Base-by-base conservation (phyloP, 2,329 filamentous ascomycete species). In the Phaeoacremonium minimum region DNA sequence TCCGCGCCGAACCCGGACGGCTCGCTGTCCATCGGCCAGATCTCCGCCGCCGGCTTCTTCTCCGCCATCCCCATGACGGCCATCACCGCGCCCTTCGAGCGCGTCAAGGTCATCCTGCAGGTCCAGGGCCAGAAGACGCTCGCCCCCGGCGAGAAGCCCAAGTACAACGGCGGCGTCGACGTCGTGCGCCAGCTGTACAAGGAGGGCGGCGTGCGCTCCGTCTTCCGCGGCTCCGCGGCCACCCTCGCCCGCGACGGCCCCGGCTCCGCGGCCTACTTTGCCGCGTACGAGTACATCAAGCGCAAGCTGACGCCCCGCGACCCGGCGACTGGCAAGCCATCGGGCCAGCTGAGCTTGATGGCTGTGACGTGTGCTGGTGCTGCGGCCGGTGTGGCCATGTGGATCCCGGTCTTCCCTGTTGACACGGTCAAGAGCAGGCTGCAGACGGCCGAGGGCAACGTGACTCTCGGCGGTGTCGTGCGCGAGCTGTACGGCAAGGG, bases 71-170 rank as follows among this genome's bases (percentile, higher is more conserved):
- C 93, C 54, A 95, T 95, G 88, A 98, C 93, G 4, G 67, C 87
- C 63, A 96, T 98, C 69, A 97, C 93, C n/a, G 93, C 93, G 5
- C 93, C 93, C 43, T 97, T 98, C 60, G 93, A 98, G 75, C 91
- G 93, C 55, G 89, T 98, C 51, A 98, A 98, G 68, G 91, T 98
- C 38, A 89, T 98, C 46, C 83, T 98, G 2, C 93, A 98, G 64
- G 94, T 97, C 49, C 93, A 97, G 67, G 90, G 89, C 55, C 89
- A 96, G 64, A 89, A 90, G 66, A 68, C 75, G 36, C 82, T 93
- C 28, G 80, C 82, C 1, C 87, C 90, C 0, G 91, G 90, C 55
- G 85, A 96, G 69, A 94, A 95, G 65, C 90, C 89, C 13, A 88
- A 87, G 56, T 97, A 97, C 73, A 77, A 73, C 30, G 90, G 90